phyloP scores from a whole-genome alignment of 257 asterid species.

The Salvia rosmarinus region DNA sequence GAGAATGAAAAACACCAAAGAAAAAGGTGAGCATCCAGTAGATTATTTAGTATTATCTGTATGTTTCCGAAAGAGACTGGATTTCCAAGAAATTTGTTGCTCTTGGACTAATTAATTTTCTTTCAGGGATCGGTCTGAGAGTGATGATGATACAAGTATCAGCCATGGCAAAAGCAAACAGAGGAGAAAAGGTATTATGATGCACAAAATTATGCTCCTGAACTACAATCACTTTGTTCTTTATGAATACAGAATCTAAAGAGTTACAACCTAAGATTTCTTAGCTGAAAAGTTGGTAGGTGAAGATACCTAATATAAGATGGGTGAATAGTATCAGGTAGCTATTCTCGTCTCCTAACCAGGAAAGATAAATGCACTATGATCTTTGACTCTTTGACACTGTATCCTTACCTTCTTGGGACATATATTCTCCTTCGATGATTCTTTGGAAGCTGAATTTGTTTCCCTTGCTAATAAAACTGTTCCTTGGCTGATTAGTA shows the following conservation, averaged over 20 bases:
- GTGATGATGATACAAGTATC: slow-evolving; percentile 53
- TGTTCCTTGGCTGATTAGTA: too few relatives aligned
- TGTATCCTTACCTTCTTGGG: background rate
- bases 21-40: slow-evolving; percentile 59
- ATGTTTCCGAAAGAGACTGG: slow-evolving; percentile 1
- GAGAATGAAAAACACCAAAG: slow-evolving; percentile 47
- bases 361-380: background rate
- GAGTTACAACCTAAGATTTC: background rate
- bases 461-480: too few relatives aligned
- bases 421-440: background rate
- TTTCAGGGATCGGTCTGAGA: slow-evolving; percentile 71
- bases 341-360: slow-evolving; percentile 12
- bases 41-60: background rate
- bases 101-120: slow-evolving; percentile 26
- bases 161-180: slow-evolving; percentile 53
- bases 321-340: background rate
- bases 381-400: background rate
- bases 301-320: background rate
- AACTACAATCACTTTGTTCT: slow-evolving; percentile 18
- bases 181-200: slow-evolving; percentile 60
- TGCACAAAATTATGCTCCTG: slow-evolving; percentile 16
- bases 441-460: too few relatives aligned
- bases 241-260: background rate
- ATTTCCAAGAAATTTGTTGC: slow-evolving; percentile 6
- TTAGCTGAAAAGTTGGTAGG: background rate